Evolutionary conservation across 176 grass and related monocot species (phyloP).

Genomic region (Triticum dicoccoides): DNA sequence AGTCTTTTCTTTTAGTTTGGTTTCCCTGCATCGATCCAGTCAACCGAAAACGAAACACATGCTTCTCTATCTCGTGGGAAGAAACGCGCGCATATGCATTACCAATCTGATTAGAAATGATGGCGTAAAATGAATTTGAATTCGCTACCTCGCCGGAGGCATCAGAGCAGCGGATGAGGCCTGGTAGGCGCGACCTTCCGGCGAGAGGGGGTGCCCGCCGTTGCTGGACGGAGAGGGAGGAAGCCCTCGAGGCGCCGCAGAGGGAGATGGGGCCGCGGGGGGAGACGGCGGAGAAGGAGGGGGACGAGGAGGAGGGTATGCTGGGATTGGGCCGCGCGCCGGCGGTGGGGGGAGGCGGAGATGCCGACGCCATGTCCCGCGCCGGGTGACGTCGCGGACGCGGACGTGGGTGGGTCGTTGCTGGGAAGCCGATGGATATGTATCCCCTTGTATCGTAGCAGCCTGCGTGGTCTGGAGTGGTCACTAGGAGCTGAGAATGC

Average conservation of each 20-base stretch:
- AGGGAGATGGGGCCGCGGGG: background rate
- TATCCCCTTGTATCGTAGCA: background rate
- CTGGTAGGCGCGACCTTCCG: background rate
- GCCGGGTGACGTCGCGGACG: background rate
- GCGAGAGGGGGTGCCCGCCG: background rate
- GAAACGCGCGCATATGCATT: background rate
- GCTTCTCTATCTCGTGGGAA: background rate
- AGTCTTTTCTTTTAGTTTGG: background rate
- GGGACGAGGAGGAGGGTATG: background rate
- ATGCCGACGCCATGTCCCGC: constrained; percentile 12
- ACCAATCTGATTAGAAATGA: background rate
- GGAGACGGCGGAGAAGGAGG: background rate
- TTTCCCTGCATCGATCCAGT: background rate
- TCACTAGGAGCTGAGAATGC: background rate
- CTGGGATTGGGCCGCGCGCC: background rate
- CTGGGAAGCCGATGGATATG: background rate
- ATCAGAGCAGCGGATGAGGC: constrained; percentile 15
- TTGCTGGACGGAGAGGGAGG: constrained; percentile 5
- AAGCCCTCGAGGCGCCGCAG: constrained; percentile 19
- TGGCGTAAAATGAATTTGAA: background rate
- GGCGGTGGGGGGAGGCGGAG: background rate
- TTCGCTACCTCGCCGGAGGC: constrained; percentile 21
- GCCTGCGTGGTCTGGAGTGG: background rate
- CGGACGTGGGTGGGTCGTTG: background rate
- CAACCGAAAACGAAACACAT: background rate